phyloP scores from a whole-genome alignment of 805 yeast genomes.

The Blastobotrys muscicola region DNA sequence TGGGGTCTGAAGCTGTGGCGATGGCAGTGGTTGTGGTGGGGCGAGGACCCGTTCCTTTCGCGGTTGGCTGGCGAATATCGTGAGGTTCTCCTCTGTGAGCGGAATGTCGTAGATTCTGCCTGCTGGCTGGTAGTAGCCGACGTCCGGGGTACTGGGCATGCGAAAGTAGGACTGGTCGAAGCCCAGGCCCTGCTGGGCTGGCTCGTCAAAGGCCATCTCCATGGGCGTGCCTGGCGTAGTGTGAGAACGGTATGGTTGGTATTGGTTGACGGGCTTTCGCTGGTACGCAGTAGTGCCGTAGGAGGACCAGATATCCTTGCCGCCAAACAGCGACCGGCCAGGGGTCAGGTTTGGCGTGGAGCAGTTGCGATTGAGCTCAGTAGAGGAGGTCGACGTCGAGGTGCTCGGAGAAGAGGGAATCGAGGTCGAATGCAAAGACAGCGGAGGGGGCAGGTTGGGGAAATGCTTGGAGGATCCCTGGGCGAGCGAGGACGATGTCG shows the following conservation, averaged over 20 bases:
- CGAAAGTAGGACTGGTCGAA: background rate
- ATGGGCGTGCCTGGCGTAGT: slow-evolving; percentile 17
- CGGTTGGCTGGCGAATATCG: too few species aligned
- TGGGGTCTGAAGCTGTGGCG: slow-evolving; percentile 7
- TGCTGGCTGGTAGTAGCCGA: background rate
- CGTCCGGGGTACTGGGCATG: background rate
- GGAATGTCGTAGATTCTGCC: background rate
- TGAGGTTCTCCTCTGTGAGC: background rate
- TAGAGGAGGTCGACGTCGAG: too few species aligned
- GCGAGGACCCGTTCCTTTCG: background rate
- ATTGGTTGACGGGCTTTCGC: slow-evolving; percentile 5
- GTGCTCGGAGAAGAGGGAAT: too few species aligned
- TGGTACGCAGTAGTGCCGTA: slow-evolving; percentile 14
- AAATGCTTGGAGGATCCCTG: too few species aligned
- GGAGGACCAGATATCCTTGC: slow-evolving; percentile 16
- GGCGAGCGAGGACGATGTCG: too few species aligned
- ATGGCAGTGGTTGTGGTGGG: slow-evolving; percentile 5
- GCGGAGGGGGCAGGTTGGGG: too few species aligned
- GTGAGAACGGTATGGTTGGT: slow-evolving; percentile 8
- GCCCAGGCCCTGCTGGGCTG: slow-evolving; percentile 2
- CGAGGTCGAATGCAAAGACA: too few species aligned
- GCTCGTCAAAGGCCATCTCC: slow-evolving; percentile 14
- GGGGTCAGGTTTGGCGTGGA: too few species aligned
- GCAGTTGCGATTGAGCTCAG: too few species aligned
- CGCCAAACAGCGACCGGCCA: slow-evolving; percentile 13